A percentile compares a stretch with the other conserved stretches of the same genome.
These are phyloP conservation scores for Cydonia oblonga DNA, from an alignment of 331 rosid species.

Conservation along the genomic window DNA sequence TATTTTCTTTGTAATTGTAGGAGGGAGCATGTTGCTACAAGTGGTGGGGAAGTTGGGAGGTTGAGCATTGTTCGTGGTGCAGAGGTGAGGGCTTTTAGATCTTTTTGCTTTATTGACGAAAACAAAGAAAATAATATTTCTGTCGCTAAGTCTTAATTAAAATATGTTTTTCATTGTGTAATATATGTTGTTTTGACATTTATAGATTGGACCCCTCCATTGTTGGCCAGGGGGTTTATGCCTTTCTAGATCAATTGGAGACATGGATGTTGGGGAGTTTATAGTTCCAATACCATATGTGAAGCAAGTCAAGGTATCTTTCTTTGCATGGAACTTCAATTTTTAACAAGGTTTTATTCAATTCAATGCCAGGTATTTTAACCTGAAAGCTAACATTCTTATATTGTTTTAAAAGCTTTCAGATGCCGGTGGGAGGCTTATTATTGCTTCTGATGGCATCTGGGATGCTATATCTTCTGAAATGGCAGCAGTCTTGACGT, in stretches of 20 bases:
- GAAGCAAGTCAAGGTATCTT: slow-evolving; percentile 83
- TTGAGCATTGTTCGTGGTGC: slow-evolving; percentile 84
- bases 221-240: slow-evolving; percentile 99
- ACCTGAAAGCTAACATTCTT: slow-evolving; percentile 16
- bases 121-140: neutral
- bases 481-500: slow-evolving; percentile 66
- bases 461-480: slow-evolving; percentile 94
- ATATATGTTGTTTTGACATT: slow-evolving; percentile 13
- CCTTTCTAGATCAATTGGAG: slow-evolving; percentile 93
- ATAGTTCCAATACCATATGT: slow-evolving; percentile 90
- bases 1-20: slow-evolving; percentile 29
- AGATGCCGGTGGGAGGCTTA: slow-evolving; percentile 86
- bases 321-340: neutral
- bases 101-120: neutral
- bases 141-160: neutral
- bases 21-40: slow-evolving; percentile 86
- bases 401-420: slow-evolving; percentile 42
- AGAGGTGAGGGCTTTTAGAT: slow-evolving; percentile 41
- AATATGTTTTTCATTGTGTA: neutral
- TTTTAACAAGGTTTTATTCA: neutral
- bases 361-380: neutral
- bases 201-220: slow-evolving; percentile 93
- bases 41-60: slow-evolving; percentile 98
- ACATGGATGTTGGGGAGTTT: slow-evolving; percentile 94
- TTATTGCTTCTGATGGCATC: slow-evolving; percentile 94